Conservation (phyloP, 306 rosid genomes). For the Heteromeles arbutifolia region DNA sequence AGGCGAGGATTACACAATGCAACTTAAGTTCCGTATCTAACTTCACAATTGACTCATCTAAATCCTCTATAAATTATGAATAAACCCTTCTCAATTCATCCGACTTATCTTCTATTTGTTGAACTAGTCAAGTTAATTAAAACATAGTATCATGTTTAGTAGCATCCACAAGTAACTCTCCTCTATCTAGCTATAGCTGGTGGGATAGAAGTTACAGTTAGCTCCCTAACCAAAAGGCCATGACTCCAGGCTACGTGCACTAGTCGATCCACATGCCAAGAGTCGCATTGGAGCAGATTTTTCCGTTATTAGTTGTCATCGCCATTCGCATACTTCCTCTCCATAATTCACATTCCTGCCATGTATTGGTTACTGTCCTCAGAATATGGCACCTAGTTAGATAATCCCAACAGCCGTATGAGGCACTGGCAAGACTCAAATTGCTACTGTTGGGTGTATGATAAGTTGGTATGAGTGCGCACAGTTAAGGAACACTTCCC, state of each 20-base stretch:
- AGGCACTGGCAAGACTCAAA: neutral
- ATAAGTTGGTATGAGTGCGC: neutral
- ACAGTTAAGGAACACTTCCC: neutral
- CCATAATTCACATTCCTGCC: neutral
- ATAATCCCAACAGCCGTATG: neutral
- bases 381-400: neutral
- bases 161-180: neutral
- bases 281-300: neutral
- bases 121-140: neutral
- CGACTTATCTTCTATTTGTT: neutral
- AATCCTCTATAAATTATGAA: neutral
- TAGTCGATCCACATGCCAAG: too few species aligned
- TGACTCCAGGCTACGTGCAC: neutral
- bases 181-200: neutral
- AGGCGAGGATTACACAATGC: neutral
- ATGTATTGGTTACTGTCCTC: neutral
- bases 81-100: neutral
- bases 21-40: neutral
- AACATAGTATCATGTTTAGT: neutral
- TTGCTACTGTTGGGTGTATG: neutral
- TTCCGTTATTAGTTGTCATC: neutral
- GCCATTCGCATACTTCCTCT: neutral
- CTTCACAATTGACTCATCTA: neutral
- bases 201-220: neutral
- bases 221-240: neutral